Base-by-base conservation (phyloP, 192 early-diverging fungal genomes). In the Podila minutissima region DNA sequence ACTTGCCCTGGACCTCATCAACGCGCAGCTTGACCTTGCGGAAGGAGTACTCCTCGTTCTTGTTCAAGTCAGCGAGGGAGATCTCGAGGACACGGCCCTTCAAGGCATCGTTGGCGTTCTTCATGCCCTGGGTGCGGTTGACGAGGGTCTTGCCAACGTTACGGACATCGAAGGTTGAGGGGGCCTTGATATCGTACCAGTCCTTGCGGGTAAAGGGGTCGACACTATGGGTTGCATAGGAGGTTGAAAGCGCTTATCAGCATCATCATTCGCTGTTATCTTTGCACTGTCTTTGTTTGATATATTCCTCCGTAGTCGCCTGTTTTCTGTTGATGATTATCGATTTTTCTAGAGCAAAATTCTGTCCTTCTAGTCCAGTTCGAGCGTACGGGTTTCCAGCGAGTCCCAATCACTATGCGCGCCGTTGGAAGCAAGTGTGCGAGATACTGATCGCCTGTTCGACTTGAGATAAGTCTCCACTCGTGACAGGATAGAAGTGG, bases 201-300 rank as follows among this genome's bases (percentile, higher is more conserved):
- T 99, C 98, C 90, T 99, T 99, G 73, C 98, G 95, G 90, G 94
- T 94, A 93, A 98, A 99, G 84, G 98, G 97, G 88, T 99, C 98
- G 83, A 98, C 91, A 85, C 94, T 96, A 87, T 62, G 58, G 22
- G 67, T 57, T 68, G 13, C 19, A 12, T 24, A 48, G 26, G 15
- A n/a, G 49, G 15, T 26, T 24, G 12, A 32, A 32, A 48, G 37
- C 19, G 41, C 41, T 15, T 46, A 46, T 22, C 24, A 29, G 51
- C 48, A 22, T 46, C n/a, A 59, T 66, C 29, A 5, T 13, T 20
- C 38, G 15, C 17, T 61, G 37, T 49, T 20, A 3, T 32, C 33
- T 31, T 53, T 60, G 31, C 49, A 53, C 24, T 26, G 35, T 37
- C 35, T 9, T 37, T 10, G 35, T 11, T 37, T 37, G 35, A 37